Evolutionary conservation across 139 green algal species (phyloP).

Genomic region (Chlamydomonas eustigma): DNA sequence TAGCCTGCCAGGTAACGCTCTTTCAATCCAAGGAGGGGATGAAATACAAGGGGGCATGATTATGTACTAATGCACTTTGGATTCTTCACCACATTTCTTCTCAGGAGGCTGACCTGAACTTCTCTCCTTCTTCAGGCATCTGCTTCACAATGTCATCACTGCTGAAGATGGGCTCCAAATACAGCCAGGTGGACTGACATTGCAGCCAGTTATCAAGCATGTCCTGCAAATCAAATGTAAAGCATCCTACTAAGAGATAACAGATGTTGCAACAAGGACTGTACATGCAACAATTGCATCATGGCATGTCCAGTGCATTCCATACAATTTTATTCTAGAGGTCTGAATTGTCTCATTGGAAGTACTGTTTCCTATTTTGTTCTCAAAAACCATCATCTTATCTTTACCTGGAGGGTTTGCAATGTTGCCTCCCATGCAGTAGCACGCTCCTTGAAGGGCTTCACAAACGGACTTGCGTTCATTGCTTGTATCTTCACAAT

Average conservation of each 20-base stretch:
- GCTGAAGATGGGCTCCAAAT: constrained; percentile 85
- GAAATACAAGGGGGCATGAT: no score
- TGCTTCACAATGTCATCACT: constrained; percentile 82
- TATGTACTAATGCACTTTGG: no score
- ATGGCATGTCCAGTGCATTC: background rate
- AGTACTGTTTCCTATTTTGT: no score
- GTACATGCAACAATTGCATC: background rate
- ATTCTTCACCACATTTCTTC: no score
- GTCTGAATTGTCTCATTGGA: no score
- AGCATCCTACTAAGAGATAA: no score
- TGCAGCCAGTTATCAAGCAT: constrained; percentile 81
- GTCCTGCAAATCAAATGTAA: constrained; percentile 64
- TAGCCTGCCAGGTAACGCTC: no score
- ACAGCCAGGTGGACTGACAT: constrained; percentile 75
- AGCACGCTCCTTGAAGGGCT: constrained; percentile 65
- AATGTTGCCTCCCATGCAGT: constrained; percentile 31
- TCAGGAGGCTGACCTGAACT: constrained; percentile 72
- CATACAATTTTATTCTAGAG: background rate
- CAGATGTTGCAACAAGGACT: background rate
- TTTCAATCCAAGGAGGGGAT: no score
- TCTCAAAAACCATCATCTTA: no score
- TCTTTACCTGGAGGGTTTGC: constrained; percentile 10
- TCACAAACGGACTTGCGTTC: constrained; percentile 75
- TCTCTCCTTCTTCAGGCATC: constrained; percentile 77
- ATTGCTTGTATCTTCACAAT: constrained; percentile 71